These are phyloP conservation scores for Rhynchosporium agropyri DNA, from an alignment of 2,329 filamentous ascomycete genomes.

Conservation along the genomic window DNA sequence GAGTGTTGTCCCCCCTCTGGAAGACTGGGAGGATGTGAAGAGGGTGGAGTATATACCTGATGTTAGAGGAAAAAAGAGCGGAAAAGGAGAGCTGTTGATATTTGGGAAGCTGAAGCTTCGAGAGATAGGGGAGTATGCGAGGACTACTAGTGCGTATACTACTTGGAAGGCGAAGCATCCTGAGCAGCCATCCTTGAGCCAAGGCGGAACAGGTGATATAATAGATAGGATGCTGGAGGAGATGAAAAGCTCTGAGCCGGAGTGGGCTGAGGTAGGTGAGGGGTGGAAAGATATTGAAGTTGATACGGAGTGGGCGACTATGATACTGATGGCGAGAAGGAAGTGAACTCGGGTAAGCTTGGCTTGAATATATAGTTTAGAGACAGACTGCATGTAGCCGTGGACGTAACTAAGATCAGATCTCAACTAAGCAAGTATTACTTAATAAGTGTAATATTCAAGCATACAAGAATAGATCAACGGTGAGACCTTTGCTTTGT, in stretches of 20 bases:
- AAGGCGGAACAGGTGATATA: constrained; percentile 62
- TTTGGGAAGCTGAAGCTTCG: constrained; percentile 56
- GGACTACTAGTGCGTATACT: constrained; percentile 62
- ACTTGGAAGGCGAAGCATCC: constrained; percentile 61
- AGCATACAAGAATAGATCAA: no score
- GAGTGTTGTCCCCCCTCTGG: constrained; percentile 54
- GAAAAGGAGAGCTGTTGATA: constrained; percentile 53
- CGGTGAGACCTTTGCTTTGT: no score
- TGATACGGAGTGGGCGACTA: constrained; percentile 63
- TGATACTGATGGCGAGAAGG: constrained; percentile 58
- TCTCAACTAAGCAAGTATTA: no score
- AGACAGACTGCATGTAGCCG: no score
- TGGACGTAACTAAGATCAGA: no score
- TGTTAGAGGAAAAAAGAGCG: constrained; percentile 44
- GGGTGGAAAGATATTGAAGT: constrained; percentile 57
- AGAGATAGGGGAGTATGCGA: constrained; percentile 61
- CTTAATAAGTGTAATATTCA: no score
- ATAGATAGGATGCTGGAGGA: constrained; percentile 64
- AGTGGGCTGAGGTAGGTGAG: constrained; percentile 52
- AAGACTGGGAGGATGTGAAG: constrained; percentile 55
- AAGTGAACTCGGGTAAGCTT: constrained; percentile 26
- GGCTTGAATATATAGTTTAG: no score
- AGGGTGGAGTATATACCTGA: constrained; percentile 61
- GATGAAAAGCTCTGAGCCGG: constrained; percentile 55
- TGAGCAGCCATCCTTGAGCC: constrained; percentile 50